Evolutionary conservation across 2,329 filamentous ascomycete species (phyloP).

Genomic region (Cadophora malorum): DNA sequence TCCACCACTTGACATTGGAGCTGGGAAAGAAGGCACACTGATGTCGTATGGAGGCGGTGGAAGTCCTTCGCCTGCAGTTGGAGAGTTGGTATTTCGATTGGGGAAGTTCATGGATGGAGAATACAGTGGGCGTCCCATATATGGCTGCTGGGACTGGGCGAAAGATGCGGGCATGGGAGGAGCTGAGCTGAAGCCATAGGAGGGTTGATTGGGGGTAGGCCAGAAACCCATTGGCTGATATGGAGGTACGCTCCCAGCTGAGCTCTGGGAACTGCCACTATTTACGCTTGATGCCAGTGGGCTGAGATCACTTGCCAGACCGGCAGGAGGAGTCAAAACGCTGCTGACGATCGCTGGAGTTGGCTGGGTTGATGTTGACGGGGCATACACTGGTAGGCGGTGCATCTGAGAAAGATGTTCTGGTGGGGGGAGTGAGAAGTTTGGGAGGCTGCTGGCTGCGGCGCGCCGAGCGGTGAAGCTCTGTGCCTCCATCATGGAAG

Average conservation of each 20-base stretch:
- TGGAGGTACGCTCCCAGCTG: conserved; percentile 61
- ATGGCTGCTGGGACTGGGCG: conserved; percentile 43
- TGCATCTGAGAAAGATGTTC: conserved; percentile 54
- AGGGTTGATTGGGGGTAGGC: conserved; percentile 53
- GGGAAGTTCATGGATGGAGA: conserved; percentile 61
- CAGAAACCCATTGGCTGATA: conserved; percentile 68
- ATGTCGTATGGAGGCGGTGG: conserved; percentile 72
- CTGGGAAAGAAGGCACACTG: conserved; percentile 67
- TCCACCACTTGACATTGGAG: conserved; percentile 57
- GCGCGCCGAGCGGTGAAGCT: conserved; percentile 75
- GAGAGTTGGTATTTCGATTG: conserved; percentile 62
- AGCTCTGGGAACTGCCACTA: conserved; percentile 62
- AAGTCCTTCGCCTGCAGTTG: conserved; percentile 66
- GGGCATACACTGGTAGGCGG: conserved; percentile 62
- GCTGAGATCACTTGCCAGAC: conserved; percentile 64
- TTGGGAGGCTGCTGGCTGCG: conserved; percentile 71
- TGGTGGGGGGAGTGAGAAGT: conserved; percentile 72
- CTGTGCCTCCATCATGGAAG: conserved; percentile 58
- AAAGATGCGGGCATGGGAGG: conserved; percentile 44
- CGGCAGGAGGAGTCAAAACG: conserved; percentile 53
- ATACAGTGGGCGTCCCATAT: conserved; percentile 58
- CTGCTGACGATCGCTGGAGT: conserved; percentile 47
- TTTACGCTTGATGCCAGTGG: conserved; percentile 67
- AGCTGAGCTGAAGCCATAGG: conserved; percentile 63
- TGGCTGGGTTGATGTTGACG: conserved; percentile 48